These are phyloP conservation scores for Aurantiochytrium sp. DNA, from an alignment of 108 stramenopile species.

Conservation along the genomic window DNA sequence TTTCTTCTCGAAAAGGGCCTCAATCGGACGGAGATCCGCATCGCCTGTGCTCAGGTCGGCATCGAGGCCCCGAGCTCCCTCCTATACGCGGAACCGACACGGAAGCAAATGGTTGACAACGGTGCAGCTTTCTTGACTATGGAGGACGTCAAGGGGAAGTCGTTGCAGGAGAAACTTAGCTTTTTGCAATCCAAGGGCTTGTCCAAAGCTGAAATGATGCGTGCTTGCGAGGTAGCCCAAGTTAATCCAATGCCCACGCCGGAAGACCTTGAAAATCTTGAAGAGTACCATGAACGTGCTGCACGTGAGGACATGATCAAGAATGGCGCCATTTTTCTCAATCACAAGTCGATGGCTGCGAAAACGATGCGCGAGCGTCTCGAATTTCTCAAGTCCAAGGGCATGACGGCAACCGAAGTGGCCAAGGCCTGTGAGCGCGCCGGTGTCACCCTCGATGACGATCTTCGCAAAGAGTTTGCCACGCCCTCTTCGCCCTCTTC, in stretches of 20 bases:
- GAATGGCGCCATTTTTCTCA: conserved; percentile 10
- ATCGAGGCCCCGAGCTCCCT: neutral
- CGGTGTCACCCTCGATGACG: neutral
- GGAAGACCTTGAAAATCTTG: neutral
- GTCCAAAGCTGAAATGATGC: neutral
- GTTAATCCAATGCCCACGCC: neutral
- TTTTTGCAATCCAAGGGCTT: neutral
- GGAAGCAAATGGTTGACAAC: neutral
- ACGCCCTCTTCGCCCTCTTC: neutral
- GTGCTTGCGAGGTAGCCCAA: neutral
- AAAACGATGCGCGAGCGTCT: neutral
- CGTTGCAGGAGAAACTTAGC: neutral
- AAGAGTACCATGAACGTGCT: neutral
- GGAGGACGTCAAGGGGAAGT: neutral
- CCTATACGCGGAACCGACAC: neutral
- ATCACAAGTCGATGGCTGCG: neutral
- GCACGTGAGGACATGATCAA: neutral
- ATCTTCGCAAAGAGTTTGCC: neutral
- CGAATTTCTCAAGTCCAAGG: conserved; percentile 1
- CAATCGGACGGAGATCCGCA: neutral
- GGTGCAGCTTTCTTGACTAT: neutral
- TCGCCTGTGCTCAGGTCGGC: conserved; percentile 13
- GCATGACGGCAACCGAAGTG: neutral
- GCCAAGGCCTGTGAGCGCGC: neutral
- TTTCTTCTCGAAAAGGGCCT: neutral